Conservation (phyloP, 148 eudicot species). For the Camellia granthamiana region DNA sequence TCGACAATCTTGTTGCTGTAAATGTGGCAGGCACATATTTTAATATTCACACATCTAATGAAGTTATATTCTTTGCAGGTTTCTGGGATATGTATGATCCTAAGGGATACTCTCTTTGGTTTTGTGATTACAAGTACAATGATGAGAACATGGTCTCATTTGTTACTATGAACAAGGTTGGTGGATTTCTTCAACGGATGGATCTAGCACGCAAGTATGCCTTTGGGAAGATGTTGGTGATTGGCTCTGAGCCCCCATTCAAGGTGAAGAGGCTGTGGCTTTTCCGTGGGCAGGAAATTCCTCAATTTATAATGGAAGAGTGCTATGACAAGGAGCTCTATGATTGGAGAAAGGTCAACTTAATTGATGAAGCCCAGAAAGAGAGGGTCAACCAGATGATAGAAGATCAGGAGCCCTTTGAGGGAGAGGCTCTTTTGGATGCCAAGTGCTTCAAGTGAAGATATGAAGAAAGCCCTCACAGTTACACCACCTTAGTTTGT, state of each 20-base stretch:
- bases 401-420: constrained; percentile 38
- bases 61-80: constrained; percentile 34
- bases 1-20: too few species aligned
- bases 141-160: constrained; percentile 42
- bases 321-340: constrained; percentile 43
- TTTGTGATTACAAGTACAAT: constrained; percentile 51
- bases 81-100: constrained; percentile 86
- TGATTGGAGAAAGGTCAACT: constrained; percentile 36
- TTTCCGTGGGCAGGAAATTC: constrained; percentile 35
- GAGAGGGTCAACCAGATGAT: constrained; percentile 38
- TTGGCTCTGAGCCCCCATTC: constrained; percentile 31
- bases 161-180: constrained; percentile 37
- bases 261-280: constrained; percentile 41
- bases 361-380: constrained; percentile 32
- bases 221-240: constrained; percentile 37
- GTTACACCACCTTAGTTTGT: neutral
- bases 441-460: constrained; percentile 37
- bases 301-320: constrained; percentile 32
- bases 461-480: neutral
- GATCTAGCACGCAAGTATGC: constrained; percentile 39
- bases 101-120: constrained; percentile 51
- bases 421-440: constrained; percentile 37
- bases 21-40: too few species aligned
- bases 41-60: neutral
- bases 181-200: constrained; percentile 36